Evolutionary conservation across 768 basidiomycete species (phyloP).

Genomic region (Phlegmacium glaucopus): DNA sequence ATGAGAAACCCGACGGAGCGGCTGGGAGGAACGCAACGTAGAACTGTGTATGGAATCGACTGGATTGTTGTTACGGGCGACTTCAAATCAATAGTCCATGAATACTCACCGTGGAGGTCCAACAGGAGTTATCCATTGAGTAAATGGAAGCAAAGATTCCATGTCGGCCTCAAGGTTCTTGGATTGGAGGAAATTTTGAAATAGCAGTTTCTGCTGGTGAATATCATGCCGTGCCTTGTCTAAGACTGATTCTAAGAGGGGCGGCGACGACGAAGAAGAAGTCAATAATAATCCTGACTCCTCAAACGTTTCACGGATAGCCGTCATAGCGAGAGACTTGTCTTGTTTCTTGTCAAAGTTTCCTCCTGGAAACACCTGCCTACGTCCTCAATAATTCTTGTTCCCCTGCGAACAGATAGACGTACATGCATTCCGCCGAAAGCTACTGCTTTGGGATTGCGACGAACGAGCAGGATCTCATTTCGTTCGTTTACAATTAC

Average conservation of each 20-base stretch:
- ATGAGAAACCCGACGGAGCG: constrained; percentile 43
- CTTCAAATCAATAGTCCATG: background rate
- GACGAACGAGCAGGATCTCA: constrained; percentile 67
- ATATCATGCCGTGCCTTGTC: constrained; percentile 55
- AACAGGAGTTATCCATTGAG: constrained; percentile 71
- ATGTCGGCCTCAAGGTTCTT: constrained; percentile 43
- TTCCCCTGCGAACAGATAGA: background rate
- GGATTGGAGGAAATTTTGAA: constrained; percentile 49
- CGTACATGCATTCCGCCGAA: constrained; percentile 69
- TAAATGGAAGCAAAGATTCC: constrained; percentile 59
- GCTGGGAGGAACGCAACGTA: constrained; percentile 59
- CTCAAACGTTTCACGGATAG: constrained; percentile 76
- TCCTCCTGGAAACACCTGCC: constrained; percentile 75
- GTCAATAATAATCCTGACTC: constrained; percentile 68
- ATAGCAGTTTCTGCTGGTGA: constrained; percentile 47
- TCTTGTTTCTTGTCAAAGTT: constrained; percentile 65
- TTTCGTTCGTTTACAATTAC: constrained; percentile 63
- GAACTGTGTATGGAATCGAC: constrained; percentile 72
- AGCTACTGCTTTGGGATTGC: constrained; percentile 59
- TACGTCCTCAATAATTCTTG: background rate
- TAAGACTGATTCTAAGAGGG: constrained; percentile 35
- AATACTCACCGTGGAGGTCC: constrained; percentile 45
- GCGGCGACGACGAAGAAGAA: constrained; percentile 25
- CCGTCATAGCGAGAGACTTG: constrained; percentile 52
- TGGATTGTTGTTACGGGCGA: constrained; percentile 19